A percentile compares a stretch with the other conserved stretches of the same genome.
Conservation (phyloP, 805 yeast species). For the Kurtzmaniella cleridarum region DNA sequence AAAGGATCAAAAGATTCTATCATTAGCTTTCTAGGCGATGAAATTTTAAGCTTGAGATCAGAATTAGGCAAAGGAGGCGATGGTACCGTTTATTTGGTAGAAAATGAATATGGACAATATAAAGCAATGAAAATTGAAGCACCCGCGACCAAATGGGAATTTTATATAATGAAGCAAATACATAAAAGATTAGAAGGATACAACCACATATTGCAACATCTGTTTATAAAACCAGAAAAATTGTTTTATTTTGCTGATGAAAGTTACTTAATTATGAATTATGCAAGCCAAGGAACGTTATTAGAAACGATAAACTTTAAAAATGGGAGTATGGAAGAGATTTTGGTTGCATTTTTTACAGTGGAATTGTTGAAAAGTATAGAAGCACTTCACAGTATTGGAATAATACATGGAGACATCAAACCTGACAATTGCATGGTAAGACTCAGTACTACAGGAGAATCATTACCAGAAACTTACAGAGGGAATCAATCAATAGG, state of each 20-base stretch:
- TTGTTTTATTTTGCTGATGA: conserved; percentile 60
- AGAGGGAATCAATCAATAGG: conserved; percentile 19
- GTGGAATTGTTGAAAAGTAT: conserved; percentile 58
- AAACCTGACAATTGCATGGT: conserved; percentile 86
- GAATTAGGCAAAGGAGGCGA: conserved; percentile 78
- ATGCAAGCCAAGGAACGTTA: conserved; percentile 65
- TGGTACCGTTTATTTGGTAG: conserved; percentile 72
- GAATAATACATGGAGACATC: conserved; percentile 78
- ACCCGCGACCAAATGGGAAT: conserved; percentile 77
- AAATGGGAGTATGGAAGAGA: conserved; percentile 48
- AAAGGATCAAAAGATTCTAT: conserved; percentile 35
- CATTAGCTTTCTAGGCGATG: conserved; percentile 39
- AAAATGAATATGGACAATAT: conserved; percentile 46
- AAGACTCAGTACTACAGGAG: conserved; percentile 31
- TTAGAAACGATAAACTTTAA: conserved; percentile 59
- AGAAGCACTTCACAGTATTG: conserved; percentile 55
- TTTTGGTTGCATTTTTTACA: conserved; percentile 55
- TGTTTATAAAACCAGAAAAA: conserved; percentile 47
- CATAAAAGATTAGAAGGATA: conserved; percentile 30
- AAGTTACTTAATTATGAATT: conserved; percentile 61
- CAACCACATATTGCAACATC: conserved; percentile 16
- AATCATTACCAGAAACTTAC: conserved; percentile 4
- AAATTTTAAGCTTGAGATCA: conserved; percentile 42
- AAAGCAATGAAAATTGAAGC: conserved; percentile 70
- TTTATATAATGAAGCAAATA: conserved; percentile 59